phyloP scores from a whole-genome alignment of 805 yeast genomes.

The Hanseniaspora hatyaiensis region DNA sequence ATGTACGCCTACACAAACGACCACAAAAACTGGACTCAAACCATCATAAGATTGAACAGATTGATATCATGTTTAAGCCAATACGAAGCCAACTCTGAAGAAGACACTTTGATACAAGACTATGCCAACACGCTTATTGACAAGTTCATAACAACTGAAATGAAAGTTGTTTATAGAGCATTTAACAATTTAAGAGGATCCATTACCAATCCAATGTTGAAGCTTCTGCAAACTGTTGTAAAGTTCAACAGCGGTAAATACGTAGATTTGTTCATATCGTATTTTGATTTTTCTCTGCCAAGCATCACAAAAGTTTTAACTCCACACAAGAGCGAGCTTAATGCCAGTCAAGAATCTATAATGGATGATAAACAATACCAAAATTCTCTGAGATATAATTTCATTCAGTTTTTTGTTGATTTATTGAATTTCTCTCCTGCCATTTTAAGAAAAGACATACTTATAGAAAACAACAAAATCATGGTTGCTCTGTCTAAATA shows the following conservation, averaged over 20 bases:
- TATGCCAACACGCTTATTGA: slow-evolving; percentile 27
- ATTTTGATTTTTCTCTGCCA: slow-evolving; percentile 57
- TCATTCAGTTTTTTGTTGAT: slow-evolving; percentile 50
- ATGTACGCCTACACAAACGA: slow-evolving; percentile 40
- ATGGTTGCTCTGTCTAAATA: slow-evolving; percentile 59
- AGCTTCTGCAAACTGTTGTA: slow-evolving; percentile 43
- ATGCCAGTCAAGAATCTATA: slow-evolving; percentile 27
- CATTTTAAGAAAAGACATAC: slow-evolving; percentile 50
- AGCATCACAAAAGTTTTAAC: slow-evolving; percentile 50
- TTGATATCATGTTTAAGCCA: slow-evolving; percentile 21
- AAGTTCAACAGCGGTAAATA: slow-evolving; percentile 39
- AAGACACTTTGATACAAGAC: slow-evolving; percentile 8
- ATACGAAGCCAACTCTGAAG: slow-evolving; percentile 19
- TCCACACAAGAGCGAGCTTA: slow-evolving; percentile 40
- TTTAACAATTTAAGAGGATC: slow-evolving; percentile 47
- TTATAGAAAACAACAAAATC: slow-evolving; percentile 45
- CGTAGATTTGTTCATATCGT: slow-evolving; percentile 46
- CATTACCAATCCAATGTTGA: slow-evolving; percentile 49
- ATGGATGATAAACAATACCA: slow-evolving; percentile 28
- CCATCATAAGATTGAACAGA: slow-evolving; percentile 35
- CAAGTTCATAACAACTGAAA: slow-evolving; percentile 43
- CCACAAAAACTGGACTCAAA: slow-evolving; percentile 38
- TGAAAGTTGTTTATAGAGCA: slow-evolving; percentile 57
- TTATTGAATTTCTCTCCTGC: slow-evolving; percentile 42
- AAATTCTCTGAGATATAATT: slow-evolving; percentile 44